These are phyloP conservation scores for Colletotrichum cuscutae DNA, from an alignment of 2,329 filamentous ascomycete genomes.

Conservation along the genomic window DNA sequence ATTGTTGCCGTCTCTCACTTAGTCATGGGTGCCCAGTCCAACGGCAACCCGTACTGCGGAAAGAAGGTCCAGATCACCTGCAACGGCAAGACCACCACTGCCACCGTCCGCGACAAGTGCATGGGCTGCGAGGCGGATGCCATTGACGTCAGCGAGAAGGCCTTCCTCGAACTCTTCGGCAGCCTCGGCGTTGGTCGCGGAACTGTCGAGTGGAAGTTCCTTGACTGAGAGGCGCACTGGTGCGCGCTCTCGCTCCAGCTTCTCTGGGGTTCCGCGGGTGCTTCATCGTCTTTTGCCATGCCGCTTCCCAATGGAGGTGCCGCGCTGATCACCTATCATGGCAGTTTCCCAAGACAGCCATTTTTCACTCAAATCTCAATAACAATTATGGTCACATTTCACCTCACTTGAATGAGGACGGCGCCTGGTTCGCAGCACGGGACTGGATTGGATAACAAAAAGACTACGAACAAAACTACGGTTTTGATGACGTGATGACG, in stretches of 20 bases:
- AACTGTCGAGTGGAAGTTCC: slow-evolving; percentile 58
- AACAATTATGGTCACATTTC: slow-evolving; percentile 11
- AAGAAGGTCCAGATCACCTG: slow-evolving; percentile 72
- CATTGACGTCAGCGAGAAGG: slow-evolving; percentile 70
- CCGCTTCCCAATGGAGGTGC: background rate
- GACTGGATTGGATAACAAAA: slow-evolving; percentile 28
- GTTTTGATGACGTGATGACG: slow-evolving; percentile 33
- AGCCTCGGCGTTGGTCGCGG: slow-evolving; percentile 55
- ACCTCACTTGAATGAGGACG: slow-evolving; percentile 1
- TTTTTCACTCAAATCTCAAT: slow-evolving; percentile 2
- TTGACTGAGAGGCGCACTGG: slow-evolving; percentile 41
- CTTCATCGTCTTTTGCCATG: background rate
- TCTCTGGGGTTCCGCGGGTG: background rate
- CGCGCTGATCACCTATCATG: background rate
- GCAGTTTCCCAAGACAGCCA: background rate
- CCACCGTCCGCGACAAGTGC: slow-evolving; percentile 79
- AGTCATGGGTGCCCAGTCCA: slow-evolving; percentile 73
- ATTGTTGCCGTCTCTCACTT: slow-evolving; percentile 75
- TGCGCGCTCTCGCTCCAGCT: slow-evolving; percentile 1
- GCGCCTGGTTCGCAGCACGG: slow-evolving; percentile 27
- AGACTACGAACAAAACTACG: slow-evolving; percentile 14
- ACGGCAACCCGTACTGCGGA: slow-evolving; percentile 77
- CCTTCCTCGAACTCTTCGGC: slow-evolving; percentile 65
- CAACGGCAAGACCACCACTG: slow-evolving; percentile 67
- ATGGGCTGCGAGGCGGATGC: slow-evolving; percentile 67